Evolutionary conservation across 139 green algal species (phyloP), one percentile per base, ranked within the genome.

Genomic region (Haematococcus lacustris): DNA sequence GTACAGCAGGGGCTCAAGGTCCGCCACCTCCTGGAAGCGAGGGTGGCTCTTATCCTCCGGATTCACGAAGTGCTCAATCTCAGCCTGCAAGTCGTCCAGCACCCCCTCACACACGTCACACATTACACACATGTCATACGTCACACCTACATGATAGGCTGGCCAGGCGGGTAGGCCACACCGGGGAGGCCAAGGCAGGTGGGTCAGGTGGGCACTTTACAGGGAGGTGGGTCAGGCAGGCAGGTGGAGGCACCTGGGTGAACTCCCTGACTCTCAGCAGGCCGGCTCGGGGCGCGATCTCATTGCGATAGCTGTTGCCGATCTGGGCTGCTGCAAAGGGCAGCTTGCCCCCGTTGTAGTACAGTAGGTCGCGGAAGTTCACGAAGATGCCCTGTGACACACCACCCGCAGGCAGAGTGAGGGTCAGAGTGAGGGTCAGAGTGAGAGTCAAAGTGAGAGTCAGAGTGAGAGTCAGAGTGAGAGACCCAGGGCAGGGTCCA

Each of bases 41-140:
- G 92, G 88, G 80, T 99, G 95, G 25, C 71, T 69, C 87, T 99
- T 99, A 77, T 97, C 78, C 3, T 91, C 83, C 2, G 95, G 95
- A 81, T 97, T 89, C 51, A 94, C 88, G 80, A 99, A 99, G 83
- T 99, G 95, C 89, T 99, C 95, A 57, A 99, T 98, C 83, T 99
- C 95, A 40, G 94, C 95, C 83, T 93, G 73, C 3, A 64, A 30
- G 13, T n/a, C n/a, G n/a, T n/a, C n/a, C n/a, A n/a, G n/a, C n/a
- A n/a, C n/a, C n/a, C n/a, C n/a, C n/a, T n/a, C n/a, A n/a, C n/a
- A n/a, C n/a, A n/a, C n/a, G n/a, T n/a, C n/a, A n/a, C n/a, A n/a
- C n/a, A n/a, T n/a, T n/a, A n/a, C n/a, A n/a, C n/a, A n/a, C n/a
- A n/a, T n/a, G n/a, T n/a, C n/a, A n/a, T n/a, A n/a, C n/a, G n/a